Percentiles rank a stretch among this genome's conserved stretches.
These are phyloP conservation scores for Lodderomyces elongisporus DNA, from an alignment of 1,139 yeast species.

Conservation along the genomic window DNA sequence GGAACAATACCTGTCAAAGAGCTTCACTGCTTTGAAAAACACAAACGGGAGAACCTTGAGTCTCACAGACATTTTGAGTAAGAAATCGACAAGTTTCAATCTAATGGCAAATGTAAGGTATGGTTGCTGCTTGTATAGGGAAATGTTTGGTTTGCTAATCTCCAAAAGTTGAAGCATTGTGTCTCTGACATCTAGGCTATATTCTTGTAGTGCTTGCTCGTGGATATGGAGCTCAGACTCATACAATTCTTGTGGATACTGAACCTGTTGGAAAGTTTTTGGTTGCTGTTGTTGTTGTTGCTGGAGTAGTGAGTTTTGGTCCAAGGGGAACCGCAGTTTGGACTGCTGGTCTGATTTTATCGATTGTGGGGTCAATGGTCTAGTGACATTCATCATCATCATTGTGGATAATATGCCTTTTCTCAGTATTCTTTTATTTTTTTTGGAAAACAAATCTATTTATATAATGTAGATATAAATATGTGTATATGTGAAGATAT, in stretches of 20 bases:
- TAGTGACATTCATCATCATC: not conserved
- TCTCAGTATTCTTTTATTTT: too few relatives aligned
- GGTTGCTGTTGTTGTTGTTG: not conserved
- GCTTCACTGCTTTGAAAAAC: slow-evolving; percentile 51
- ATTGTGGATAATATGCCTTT: too few relatives aligned
- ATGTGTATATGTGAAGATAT: too few relatives aligned
- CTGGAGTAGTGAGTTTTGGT: too few relatives aligned
- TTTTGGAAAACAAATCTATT: too few relatives aligned
- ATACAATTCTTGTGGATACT: slow-evolving; percentile 49
- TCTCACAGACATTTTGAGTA: slow-evolving; percentile 53
- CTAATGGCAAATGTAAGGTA: slow-evolving; percentile 50
- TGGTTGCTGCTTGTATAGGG: slow-evolving; percentile 59
- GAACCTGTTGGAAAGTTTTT: slow-evolving; percentile 24
- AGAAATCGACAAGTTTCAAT: slow-evolving; percentile 50
- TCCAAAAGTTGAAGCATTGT: slow-evolving; percentile 31
- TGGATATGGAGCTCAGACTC: slow-evolving; percentile 47
- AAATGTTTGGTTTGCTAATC: slow-evolving; percentile 43
- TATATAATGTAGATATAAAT: too few relatives aligned
- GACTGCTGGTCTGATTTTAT: not conserved
- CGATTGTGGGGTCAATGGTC: slow-evolving; percentile 1
- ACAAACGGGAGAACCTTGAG: slow-evolving; percentile 59
- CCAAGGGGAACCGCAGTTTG: too few relatives aligned
- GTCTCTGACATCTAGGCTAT: slow-evolving; percentile 46
- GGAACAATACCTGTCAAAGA: slow-evolving; percentile 64
- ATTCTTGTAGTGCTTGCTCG: slow-evolving; percentile 43